phyloP scores from a whole-genome alignment of 352 stramenopile species.

The Pythium sp. region DNA sequence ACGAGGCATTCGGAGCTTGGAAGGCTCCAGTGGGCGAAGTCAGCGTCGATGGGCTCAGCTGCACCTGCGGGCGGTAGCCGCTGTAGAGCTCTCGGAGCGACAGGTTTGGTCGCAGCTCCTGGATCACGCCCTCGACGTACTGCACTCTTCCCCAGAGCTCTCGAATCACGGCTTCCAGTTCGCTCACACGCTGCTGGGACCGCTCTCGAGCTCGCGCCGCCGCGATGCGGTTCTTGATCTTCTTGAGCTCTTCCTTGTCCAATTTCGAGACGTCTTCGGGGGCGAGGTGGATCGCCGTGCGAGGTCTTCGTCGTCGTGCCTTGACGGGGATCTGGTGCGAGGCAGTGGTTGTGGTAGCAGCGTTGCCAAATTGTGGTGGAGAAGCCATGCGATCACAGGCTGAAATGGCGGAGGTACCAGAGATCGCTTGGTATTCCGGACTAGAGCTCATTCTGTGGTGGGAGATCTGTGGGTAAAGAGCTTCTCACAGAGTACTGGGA shows the following conservation, averaged over 20 bases:
- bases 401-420: neutral
- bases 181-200: slow-evolving; percentile 44
- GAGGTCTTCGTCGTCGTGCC: slow-evolving; percentile 30
- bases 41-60: slow-evolving; percentile 14
- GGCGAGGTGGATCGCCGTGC: slow-evolving; percentile 48
- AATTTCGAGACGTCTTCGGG: slow-evolving; percentile 35
- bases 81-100: slow-evolving; percentile 38
- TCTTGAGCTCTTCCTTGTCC: slow-evolving; percentile 52
- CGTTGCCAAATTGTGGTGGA: neutral
- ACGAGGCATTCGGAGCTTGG: slow-evolving; percentile 16
- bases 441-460: neutral
- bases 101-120: slow-evolving; percentile 30
- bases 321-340: neutral
- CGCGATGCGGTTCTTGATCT: slow-evolving; percentile 70
- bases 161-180: slow-evolving; percentile 50
- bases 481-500: too few species aligned
- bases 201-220: slow-evolving; percentile 52
- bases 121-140: slow-evolving; percentile 51
- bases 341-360: neutral
- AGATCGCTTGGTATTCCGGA: neutral
- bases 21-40: slow-evolving; percentile 10
- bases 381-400: neutral
- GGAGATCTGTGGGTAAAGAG: neutral
- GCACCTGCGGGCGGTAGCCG: slow-evolving; percentile 44
- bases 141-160: slow-evolving; percentile 58